These are phyloP conservation scores for Hericium alpestre DNA, from an alignment of 768 basidiomycete species.

Conservation along the genomic window DNA sequence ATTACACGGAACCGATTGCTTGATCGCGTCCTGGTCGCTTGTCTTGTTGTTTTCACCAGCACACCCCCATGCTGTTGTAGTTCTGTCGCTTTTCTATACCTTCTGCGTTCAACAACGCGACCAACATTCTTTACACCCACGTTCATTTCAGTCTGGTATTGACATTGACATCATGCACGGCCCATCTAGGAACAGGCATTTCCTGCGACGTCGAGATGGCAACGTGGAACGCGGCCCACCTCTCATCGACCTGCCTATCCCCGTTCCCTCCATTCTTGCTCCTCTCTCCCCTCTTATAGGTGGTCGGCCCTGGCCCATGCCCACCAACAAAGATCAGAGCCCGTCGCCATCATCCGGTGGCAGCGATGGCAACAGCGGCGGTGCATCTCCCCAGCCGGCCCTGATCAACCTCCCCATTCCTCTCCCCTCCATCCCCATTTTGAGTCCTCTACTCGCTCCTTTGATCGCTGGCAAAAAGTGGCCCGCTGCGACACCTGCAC, in stretches of 20 bases:
- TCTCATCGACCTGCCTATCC: conserved; percentile 4
- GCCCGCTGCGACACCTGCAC: conserved; percentile 3
- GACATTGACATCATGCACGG: neutral
- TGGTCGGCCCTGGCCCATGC: conserved; percentile 3
- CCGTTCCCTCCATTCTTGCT: conserved; percentile 13
- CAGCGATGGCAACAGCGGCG: neutral
- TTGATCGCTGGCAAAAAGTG: conserved; percentile 9
- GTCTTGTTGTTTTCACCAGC: no score
- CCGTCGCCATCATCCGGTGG: neutral
- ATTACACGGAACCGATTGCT: no score
- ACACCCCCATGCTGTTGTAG: no score
- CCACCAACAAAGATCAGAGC: neutral
- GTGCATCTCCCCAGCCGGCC: neutral
- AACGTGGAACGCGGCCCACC: neutral
- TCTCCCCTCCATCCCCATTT: conserved; percentile 15
- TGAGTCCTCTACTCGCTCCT: conserved; percentile 23
- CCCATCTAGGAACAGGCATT: neutral
- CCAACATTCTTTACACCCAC: no score
- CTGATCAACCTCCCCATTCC: conserved; percentile 1
- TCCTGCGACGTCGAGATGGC: neutral
- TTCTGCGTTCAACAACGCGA: no score
- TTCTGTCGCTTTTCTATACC: no score
- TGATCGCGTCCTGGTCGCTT: no score
- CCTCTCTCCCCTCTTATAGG: conserved; percentile 21
- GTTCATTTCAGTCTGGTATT: no score